Evolutionary conservation across 177 flowering plant genomes (phyloP), one percentile per base, ranked within the genome.

Genomic region (Vitis hybrid): DNA sequence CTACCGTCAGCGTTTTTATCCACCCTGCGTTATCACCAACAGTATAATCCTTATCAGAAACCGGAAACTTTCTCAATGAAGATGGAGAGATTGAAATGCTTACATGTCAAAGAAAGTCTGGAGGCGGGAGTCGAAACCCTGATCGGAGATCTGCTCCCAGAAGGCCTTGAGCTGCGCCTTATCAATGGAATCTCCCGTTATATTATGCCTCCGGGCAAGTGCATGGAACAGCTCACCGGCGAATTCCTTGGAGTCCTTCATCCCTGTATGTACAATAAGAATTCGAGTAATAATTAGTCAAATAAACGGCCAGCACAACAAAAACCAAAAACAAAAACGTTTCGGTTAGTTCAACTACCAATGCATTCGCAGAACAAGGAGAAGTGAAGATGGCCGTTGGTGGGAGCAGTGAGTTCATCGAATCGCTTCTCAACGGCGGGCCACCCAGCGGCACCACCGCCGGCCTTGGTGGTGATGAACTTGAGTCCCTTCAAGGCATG

Each of bases 81-180:
- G 29, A 26, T 26, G 29, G 29, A 26, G 29, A 60, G 11, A 31
- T 19, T 13, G 14, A 29, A 3, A 5, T 10, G 18, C 10, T 74
- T 85, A 93, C 98, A 93, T 90, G 89, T 91, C 92, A 64, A 93
- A 91, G 88, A 93, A 93, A 14, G 88, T 89, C 67, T 90, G 94
- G 45, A 93, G 95, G 72, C 95, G 82, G 18, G 90, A 80, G 66
- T 93, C 94, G 69, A 93, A 93, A 78, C 92, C 88, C 51, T 87
- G 90, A 71, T 93, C 94, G 0, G 91, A 72, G 21, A 93, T 85
- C 61, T 90, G 94, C 2, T 88, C 92, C 98, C 98, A 93, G 73
- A 91, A 93, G 61, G 75, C 82, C 50, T 77, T 81, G 59, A 93
- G 76, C 72, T 90, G 87, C 0, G 70, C 72, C 74, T 88, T 90